phyloP scores from a whole-genome alignment of 140 eudicot species.

The Cichorium intybus region DNA sequence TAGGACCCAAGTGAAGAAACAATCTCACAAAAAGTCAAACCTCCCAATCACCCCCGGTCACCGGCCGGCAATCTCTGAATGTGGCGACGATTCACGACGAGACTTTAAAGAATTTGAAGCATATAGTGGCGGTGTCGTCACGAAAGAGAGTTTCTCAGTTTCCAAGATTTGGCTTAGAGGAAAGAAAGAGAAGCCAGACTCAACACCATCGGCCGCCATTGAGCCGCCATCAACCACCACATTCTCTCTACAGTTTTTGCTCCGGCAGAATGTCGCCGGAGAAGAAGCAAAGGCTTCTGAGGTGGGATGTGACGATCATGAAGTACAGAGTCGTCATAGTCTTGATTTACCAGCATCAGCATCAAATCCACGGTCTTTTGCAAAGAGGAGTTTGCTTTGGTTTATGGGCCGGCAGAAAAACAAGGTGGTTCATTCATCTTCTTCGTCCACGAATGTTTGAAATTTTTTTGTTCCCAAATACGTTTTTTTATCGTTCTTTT shows the following conservation, averaged over 20 bases:
- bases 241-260: constrained; percentile 56
- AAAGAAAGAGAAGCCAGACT: constrained; percentile 45
- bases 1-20: constrained; percentile 55
- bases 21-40: constrained; percentile 35
- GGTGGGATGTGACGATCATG: constrained; percentile 43
- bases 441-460: constrained; percentile 42
- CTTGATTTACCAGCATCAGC: constrained; percentile 44
- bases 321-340: constrained; percentile 41
- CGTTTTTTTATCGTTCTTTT: constrained; percentile 26
- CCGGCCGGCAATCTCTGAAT: constrained; percentile 69
- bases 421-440: constrained; percentile 58
- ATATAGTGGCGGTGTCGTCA: constrained; percentile 21
- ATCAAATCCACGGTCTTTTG: constrained; percentile 40
- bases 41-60: constrained; percentile 52
- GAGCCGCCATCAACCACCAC: constrained; percentile 49
- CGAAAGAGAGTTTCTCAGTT: constrained; percentile 67
- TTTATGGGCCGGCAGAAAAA: constrained; percentile 72
- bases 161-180: constrained; percentile 87
- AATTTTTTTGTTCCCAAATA: constrained; percentile 22
- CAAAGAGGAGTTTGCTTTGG: constrained; percentile 68
- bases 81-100: constrained; percentile 69
- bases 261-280: constrained; percentile 22
- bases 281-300: constrained; percentile 29
- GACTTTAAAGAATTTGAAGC: constrained; percentile 62
- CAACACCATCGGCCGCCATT: neutral